Evolutionary conservation across 805 yeast species (phyloP).

Genomic region (Candida nanaspora): DNA sequence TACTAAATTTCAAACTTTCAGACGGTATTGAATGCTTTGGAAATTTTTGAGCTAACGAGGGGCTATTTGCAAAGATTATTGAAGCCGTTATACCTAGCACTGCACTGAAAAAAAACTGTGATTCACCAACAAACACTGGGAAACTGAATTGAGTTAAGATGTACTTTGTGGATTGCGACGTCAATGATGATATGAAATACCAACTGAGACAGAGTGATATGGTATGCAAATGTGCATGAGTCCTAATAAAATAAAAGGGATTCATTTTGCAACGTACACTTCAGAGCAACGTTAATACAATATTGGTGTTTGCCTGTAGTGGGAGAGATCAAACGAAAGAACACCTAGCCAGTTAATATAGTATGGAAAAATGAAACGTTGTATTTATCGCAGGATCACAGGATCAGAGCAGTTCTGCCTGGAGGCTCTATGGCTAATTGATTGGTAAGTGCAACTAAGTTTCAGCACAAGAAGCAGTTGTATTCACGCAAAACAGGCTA

Average conservation of each 20-base stretch:
- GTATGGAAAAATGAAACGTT: too few species aligned
- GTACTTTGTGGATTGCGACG: constrained; percentile 56
- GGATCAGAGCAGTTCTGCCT: too few species aligned
- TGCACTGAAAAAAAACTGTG: constrained; percentile 51
- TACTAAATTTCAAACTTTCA: constrained; percentile 20
- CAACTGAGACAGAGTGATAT: constrained; percentile 44
- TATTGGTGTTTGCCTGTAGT: too few species aligned
- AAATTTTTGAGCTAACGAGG: constrained; percentile 23
- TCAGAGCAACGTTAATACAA: too few species aligned
- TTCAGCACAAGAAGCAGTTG: too few species aligned
- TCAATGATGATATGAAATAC: constrained; percentile 56
- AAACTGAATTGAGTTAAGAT: constrained; percentile 48
- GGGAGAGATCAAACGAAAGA: too few species aligned
- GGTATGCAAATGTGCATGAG: constrained; percentile 22
- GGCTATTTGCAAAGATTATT: constrained; percentile 3
- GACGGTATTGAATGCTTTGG: constrained; percentile 51
- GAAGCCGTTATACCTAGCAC: constrained; percentile 14
- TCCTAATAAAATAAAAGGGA: neutral
- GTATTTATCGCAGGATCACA: too few species aligned
- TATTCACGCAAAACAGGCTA: too few species aligned
- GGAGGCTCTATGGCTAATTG: too few species aligned
- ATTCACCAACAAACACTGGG: constrained; percentile 60
- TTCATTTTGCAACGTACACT: neutral
- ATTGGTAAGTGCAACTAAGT: too few species aligned
- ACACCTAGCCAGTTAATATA: too few species aligned